A percentile compares a stretch with the other conserved stretches of the same genome.
These are phyloP conservation scores for Mycena metata DNA, from an alignment of 768 basidiomycete species.

Conservation along the genomic window DNA sequence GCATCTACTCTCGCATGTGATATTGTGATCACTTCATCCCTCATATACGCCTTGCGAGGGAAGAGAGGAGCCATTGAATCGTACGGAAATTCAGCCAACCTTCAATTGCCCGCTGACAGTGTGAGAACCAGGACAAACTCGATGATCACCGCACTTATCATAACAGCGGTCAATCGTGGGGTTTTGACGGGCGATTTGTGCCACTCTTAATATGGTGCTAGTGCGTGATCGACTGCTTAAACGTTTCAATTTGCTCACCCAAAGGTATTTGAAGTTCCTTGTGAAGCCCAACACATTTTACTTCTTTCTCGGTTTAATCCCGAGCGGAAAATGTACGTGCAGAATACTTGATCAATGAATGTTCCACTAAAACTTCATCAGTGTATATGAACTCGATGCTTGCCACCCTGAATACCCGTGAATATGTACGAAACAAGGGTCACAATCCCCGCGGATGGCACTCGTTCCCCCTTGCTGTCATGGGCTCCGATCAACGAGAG, in stretches of 20 bases:
- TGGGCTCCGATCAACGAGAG: too few species aligned
- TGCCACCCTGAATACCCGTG: constrained; percentile 17
- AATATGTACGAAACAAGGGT: background rate
- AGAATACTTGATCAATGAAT: background rate
- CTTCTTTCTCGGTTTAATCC: constrained; percentile 41
- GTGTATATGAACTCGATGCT: constrained; percentile 35
- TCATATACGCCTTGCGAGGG: constrained; percentile 29
- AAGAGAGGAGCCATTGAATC: constrained; percentile 29
- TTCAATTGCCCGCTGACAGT: constrained; percentile 5
- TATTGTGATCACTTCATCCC: constrained; percentile 34
- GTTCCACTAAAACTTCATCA: background rate
- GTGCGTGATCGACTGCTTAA: constrained; percentile 28
- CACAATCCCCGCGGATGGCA: too few species aligned
- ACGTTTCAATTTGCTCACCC: background rate
- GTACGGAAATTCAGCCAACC: constrained; percentile 16
- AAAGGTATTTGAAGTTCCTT: constrained; percentile 38
- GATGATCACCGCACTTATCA: constrained; percentile 39
- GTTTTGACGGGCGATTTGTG: constrained; percentile 38
- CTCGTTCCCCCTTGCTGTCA: too few species aligned
- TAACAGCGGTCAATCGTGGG: constrained; percentile 42
- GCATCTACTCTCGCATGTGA: constrained; percentile 32
- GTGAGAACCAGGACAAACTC: constrained; percentile 37
- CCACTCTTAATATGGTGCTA: constrained; percentile 39
- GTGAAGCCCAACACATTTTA: constrained; percentile 39
- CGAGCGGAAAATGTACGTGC: constrained; percentile 44